Conservation (phyloP, 164 flowering plant species). For the Stephania japonica region DNA sequence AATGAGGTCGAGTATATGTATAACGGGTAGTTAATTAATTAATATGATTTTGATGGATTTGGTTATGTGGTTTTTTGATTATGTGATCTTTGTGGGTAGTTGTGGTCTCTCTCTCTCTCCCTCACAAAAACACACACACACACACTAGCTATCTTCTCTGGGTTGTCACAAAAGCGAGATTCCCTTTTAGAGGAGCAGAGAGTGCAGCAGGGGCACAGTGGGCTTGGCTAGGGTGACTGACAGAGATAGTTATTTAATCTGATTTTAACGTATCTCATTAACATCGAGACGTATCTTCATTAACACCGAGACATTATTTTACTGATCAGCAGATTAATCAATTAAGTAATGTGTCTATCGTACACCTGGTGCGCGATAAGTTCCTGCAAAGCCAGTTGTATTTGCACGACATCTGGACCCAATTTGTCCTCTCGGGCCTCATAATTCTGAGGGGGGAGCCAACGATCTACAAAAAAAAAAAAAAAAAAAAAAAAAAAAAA, state of each 20-base stretch:
- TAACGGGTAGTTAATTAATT: too few species aligned
- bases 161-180: not conserved
- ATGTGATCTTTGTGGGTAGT: not conserved
- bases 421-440: not conserved
- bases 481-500: too few species aligned
- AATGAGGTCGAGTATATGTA: too few species aligned
- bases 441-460: not conserved
- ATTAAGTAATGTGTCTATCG: not conserved
- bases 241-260: not conserved
- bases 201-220: not conserved
- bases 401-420: not conserved
- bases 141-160: not conserved
- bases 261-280: not conserved
- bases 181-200: not conserved
- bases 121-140: too few species aligned
- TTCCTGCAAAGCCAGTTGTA: not conserved
- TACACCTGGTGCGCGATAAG: constrained; percentile 2
- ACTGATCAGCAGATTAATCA: not conserved
- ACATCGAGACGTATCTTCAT: not conserved
- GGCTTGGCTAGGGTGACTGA: not conserved
- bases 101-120: too few species aligned
- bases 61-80: not conserved
- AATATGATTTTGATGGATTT: not conserved
- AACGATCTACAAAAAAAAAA: too few species aligned
- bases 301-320: not conserved